Base-by-base conservation (phyloP, 148 eudicot genomes). In the Spergularia marina region DNA sequence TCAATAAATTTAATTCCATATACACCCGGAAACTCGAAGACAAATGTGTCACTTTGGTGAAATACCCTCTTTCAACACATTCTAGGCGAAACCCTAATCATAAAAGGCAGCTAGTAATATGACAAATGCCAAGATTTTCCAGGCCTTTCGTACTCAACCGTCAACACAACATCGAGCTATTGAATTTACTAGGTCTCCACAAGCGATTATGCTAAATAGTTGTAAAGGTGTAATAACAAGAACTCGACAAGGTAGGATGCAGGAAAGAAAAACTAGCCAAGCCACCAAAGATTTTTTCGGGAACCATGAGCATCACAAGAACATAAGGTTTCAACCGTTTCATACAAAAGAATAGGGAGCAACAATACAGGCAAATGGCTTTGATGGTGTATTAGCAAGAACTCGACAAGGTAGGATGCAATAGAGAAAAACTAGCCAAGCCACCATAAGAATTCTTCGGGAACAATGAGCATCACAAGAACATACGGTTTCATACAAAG, bases 21-120 rank as follows among this genome's bases (percentile, higher is more conserved):
- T 65, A 51, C 39, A 55, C 40, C 78, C 4, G n/a, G 12, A 67
- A 66, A 66, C 71, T 67, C 5, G 73, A 70, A 40, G 30, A 20
- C 30, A 8, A 71, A 40, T 69, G 21, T 52, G 21, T n/a, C 59
- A 18, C 18, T 15, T 70, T 70, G 36, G 40, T 51, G 13, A 68
- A 68, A 34, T 5, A 62, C 67, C n/a, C 10, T 1, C 18, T 65
- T 40, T 17, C 4, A 65, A n/a, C 41, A 65, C 69, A 40, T 8
- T 65, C 18, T 13, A 65, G 49, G 39, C 13, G 10, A 16, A 65
- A 40, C 11, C n/a, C 40, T 14, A 65, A 39, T 10, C 49, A 65
- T 17, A 8, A 15, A 64, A 39, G 21, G 40, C 68, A 16, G 68
- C 68, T 65, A 40, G 23, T 39, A 17, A 7, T 65, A 65, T 65